A percentile compares a stretch with the other conserved stretches of the same genome.
These are phyloP conservation scores for Choanephora cucurbitarum DNA, from an alignment of 371 early-diverging fungal genomes.

Conservation along the genomic window DNA sequence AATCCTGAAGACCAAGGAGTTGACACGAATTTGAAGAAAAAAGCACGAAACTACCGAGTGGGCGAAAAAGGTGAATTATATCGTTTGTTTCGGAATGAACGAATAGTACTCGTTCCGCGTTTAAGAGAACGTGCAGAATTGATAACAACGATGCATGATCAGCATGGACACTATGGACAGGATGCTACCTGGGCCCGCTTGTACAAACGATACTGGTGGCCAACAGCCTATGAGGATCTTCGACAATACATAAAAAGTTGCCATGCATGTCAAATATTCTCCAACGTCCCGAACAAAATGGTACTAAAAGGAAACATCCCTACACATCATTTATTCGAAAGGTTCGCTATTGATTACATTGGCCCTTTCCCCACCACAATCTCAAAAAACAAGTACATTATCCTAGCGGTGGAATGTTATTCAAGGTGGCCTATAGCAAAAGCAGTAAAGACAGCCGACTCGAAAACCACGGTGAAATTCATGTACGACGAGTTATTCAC, in stretches of 20 bases:
- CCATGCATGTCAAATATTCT: background rate
- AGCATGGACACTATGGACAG: conserved; percentile 15
- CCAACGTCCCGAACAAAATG: background rate
- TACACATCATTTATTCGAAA: conserved; percentile 21
- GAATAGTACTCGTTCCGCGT: too few species aligned
- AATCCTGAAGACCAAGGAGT: too few species aligned
- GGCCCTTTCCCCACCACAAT: conserved; percentile 24
- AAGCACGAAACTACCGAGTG: too few species aligned
- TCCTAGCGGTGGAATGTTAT: conserved; percentile 45
- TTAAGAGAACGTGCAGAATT: too few species aligned
- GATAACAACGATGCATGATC: too few species aligned
- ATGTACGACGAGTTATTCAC: conserved; percentile 36
- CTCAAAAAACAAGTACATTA: conserved; percentile 38
- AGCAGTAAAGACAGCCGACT: conserved; percentile 29
- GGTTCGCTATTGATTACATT: conserved; percentile 42
- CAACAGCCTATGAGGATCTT: conserved; percentile 1
- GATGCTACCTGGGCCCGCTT: conserved; percentile 9
- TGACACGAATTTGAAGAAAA: too few species aligned
- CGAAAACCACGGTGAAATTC: conserved; percentile 31
- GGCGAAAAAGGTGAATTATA: too few species aligned
- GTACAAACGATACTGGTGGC: conserved; percentile 11
- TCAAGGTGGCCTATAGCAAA: conserved; percentile 44
- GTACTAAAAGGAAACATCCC: background rate
- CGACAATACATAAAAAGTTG: background rate
- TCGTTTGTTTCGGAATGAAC: too few species aligned